A percentile compares a stretch with the other conserved stretches of the same genome.
These are phyloP conservation scores for Viola odorata DNA, from an alignment of 345 rosid species.

Conservation along the genomic window DNA sequence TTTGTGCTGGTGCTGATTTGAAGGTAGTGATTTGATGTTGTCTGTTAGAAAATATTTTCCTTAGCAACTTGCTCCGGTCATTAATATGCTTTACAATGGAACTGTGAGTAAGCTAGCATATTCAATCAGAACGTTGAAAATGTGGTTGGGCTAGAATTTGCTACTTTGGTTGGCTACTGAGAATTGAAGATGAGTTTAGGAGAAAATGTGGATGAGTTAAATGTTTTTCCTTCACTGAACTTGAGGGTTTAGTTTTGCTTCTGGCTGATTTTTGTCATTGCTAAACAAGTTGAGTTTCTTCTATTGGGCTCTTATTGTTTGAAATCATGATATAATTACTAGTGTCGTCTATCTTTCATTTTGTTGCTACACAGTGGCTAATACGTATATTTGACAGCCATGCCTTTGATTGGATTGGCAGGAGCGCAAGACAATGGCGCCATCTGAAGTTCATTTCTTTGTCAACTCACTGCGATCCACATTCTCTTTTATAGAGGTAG, in stretches of 20 bases:
- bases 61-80: neutral
- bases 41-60: neutral
- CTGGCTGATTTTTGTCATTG: too few relatives aligned
- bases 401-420: slow-evolving; percentile 36
- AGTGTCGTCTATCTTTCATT: neutral
- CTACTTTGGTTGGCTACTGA: too few relatives aligned
- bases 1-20: slow-evolving; percentile 95
- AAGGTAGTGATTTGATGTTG: slow-evolving; percentile 38
- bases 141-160: too few relatives aligned
- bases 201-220: too few relatives aligned
- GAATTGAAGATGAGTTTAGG: too few relatives aligned
- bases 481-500: slow-evolving; percentile 72
- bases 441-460: slow-evolving; percentile 61
- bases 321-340: neutral
- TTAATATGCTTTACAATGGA: too few relatives aligned
- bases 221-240: too few relatives aligned
- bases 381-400: slow-evolving; percentile 7
- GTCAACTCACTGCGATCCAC: slow-evolving; percentile 72
- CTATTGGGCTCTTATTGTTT: neutral
- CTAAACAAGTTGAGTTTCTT: too few relatives aligned
- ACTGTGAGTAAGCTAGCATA: too few relatives aligned
- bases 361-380: neutral
- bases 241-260: too few relatives aligned
- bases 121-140: too few relatives aligned
- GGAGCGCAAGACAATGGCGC: slow-evolving; percentile 79